These are phyloP conservation scores for Lentinula aciculospora DNA, from an alignment of 768 basidiomycete genomes.

Conservation along the genomic window DNA sequence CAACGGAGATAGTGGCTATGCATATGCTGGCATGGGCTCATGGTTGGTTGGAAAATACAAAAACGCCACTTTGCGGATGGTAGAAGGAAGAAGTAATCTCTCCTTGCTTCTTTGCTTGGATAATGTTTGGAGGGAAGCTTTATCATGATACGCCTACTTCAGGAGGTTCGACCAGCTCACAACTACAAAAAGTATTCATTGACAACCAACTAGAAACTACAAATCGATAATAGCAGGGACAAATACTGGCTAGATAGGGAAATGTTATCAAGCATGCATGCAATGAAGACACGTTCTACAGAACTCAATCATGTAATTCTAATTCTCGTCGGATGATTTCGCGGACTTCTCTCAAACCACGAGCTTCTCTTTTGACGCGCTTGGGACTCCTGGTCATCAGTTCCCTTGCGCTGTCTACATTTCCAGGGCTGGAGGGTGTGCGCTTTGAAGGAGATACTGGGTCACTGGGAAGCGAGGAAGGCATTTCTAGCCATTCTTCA, in stretches of 20 bases:
- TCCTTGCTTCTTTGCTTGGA: conserved; percentile 38
- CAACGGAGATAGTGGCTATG: conserved; percentile 31
- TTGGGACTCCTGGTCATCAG: conserved; percentile 67
- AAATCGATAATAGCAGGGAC: background rate
- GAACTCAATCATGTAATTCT: conserved; percentile 55
- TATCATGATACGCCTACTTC: background rate
- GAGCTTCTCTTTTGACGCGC: conserved; percentile 61
- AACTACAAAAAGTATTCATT: background rate
- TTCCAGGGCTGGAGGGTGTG: conserved; percentile 47
- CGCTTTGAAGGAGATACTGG: conserved; percentile 24
- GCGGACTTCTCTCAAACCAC: conserved; percentile 72
- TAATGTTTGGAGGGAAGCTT: conserved; percentile 33
- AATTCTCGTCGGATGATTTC: conserved; percentile 79
- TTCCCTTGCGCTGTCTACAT: conserved; percentile 55
- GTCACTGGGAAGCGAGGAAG: conserved; percentile 29
- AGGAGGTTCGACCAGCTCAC: background rate
- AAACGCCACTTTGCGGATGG: conserved; percentile 32
- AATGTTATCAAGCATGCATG: conserved; percentile 17
- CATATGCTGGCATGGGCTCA: conserved; percentile 36
- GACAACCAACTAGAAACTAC: background rate
- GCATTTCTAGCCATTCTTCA: conserved; percentile 59
- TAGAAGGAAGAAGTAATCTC: conserved; percentile 45
- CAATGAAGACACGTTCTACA: background rate
- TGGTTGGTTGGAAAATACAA: conserved; percentile 45
- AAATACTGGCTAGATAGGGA: background rate